Base-by-base conservation (phyloP, 192 early-diverging fungal species). In the Coemansia sp. region DNA sequence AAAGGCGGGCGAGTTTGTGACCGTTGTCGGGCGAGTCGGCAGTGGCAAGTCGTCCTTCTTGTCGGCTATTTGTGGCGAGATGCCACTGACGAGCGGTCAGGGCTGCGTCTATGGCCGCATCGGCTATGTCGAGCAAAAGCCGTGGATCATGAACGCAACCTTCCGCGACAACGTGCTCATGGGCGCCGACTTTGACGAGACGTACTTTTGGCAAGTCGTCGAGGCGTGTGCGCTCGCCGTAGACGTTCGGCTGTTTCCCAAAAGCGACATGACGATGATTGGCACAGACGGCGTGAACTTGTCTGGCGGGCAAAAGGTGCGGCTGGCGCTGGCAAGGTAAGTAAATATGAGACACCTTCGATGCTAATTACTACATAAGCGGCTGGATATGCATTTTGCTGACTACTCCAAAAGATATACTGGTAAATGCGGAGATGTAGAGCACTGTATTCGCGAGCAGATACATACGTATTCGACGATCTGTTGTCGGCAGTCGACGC, bases 11-110 rank as follows among this genome's bases (percentile, higher is more conserved):
- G 89, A 90, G 22, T 87, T 89, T 63, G 86, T 93, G 53, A 89
- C 89, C n/a, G 83, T 95, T 2, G 91, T 95, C 29, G 94, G 95
- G 5, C 80, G 94, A 0, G 88, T 92, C n/a, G 94, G 94, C 20
- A 87, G 91, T 12, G 90, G 91, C 3, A 93, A 92, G 59, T 81
- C 77, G 20, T 87, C 84, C 53, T 77, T 94, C 60, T 71, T 94
- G 14, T 71, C 74, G 0, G 76, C 89, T 0, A 71, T 94, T 8
- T 92, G 94, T 63, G 85, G 92, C 11, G 96, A 99, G 76, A 97
- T 95, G 91, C 89, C 91, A 36, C 83, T 89, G 62, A 53, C 82
- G 3, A 62, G 62, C 20, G 94, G 94, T 6, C 72, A 84, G 7
- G 93, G 94, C 2, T 74, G 66, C 27, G 49, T 96, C 6, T 76